Evolutionary conservation across 148 eudicot species (phyloP), one percentile per base, ranked within the genome.

Genomic region (Cornus controversa): DNA sequence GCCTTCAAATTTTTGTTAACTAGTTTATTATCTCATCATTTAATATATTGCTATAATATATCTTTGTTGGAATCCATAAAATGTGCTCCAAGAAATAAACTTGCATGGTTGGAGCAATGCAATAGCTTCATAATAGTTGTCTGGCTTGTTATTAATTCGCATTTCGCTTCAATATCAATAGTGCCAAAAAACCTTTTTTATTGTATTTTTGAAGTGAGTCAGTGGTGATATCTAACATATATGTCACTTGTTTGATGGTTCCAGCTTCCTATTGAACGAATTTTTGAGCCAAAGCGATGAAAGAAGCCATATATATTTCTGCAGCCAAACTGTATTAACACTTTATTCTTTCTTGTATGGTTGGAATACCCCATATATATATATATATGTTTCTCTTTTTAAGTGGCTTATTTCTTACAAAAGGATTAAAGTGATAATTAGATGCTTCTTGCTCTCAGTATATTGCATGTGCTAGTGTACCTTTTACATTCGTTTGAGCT

Each of bases 311-410:
- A 6, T 40, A 6, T 40, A 4, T 54, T 54, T 16, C 60, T 10
- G 27, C 23, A 74, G 27, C 77, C 8, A 9, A 75, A 22, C 40
- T 27, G 70, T 22, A 66, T 40, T 22, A 68, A 25, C 62, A 63
- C 82, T 69, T 80, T 75, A 70, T 80, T 80, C 82, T 75, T 80
- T 45, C 79, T 75, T 80, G 74, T 37, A 63, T 67, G 22, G 26
- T 15, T 45, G 82, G 66, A 34, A 65, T 6, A 40, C 73, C 62
- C 42, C 36, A 15, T 26, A 40, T 11, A 25, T 11, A 20, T 45
- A 10, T 27, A 42, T 22, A 18, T 14, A n/a, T 50, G 0, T 53
- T 6, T 53, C 8, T 4, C 26, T 16, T 75, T 45, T 65, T 26
- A 25, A 0, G 29, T 27, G 72, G 64, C 78, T 67, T 76, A 23